Percentiles rank a stretch among this genome's conserved stretches.
Evolutionary conservation across 495 filamentous ascomycete species (phyloP).

Genomic region (Neurospora intermedia): DNA sequence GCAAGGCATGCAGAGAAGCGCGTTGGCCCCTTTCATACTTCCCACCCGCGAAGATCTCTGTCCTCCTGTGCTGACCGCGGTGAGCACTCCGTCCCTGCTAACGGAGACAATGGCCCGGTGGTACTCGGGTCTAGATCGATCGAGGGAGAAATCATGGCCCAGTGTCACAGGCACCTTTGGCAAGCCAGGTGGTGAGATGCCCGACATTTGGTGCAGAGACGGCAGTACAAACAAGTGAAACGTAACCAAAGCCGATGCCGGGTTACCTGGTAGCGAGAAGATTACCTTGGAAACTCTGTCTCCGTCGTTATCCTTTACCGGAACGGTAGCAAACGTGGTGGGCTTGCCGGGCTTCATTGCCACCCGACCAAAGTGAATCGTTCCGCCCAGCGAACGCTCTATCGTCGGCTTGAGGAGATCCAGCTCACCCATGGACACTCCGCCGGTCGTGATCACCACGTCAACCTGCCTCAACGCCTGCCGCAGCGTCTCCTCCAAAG

Average conservation of each 20-base stretch:
- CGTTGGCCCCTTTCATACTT: slow-evolving; percentile 81
- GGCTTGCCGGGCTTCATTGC: slow-evolving; percentile 98
- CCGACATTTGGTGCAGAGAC: slow-evolving; percentile 61
- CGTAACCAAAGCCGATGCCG: slow-evolving; percentile 84
- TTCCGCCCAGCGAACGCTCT: slow-evolving; percentile 79
- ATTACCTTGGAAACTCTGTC: slow-evolving; percentile 56
- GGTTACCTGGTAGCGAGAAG: slow-evolving; percentile 91
- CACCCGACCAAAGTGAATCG: slow-evolving; percentile 93
- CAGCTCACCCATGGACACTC: slow-evolving; percentile 96
- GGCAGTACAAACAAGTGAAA: slow-evolving; percentile 92
- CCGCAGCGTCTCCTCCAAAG: slow-evolving; percentile 66
- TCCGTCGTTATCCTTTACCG: slow-evolving; percentile 47
- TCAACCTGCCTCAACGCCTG: slow-evolving; percentile 63
- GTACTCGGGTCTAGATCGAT: slow-evolving; percentile 73
- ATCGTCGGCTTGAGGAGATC: slow-evolving; percentile 97
- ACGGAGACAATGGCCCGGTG: slow-evolving; percentile 66
- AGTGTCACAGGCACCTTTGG: slow-evolving; percentile 61
- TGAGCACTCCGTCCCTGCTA: slow-evolving; percentile 45
- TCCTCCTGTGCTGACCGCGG: slow-evolving; percentile 74
- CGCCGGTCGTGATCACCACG: slow-evolving; percentile 84
- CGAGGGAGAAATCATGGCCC: slow-evolving; percentile 59
- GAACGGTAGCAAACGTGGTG: slow-evolving; percentile 88
- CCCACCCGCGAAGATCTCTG: slow-evolving; percentile 86
- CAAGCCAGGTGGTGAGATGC: slow-evolving; percentile 51
- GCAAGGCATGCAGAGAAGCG: slow-evolving; percentile 62